These are phyloP conservation scores for Stygiomarasmius scandens DNA, from an alignment of 1,284 basidiomycete species.

Conservation along the genomic window DNA sequence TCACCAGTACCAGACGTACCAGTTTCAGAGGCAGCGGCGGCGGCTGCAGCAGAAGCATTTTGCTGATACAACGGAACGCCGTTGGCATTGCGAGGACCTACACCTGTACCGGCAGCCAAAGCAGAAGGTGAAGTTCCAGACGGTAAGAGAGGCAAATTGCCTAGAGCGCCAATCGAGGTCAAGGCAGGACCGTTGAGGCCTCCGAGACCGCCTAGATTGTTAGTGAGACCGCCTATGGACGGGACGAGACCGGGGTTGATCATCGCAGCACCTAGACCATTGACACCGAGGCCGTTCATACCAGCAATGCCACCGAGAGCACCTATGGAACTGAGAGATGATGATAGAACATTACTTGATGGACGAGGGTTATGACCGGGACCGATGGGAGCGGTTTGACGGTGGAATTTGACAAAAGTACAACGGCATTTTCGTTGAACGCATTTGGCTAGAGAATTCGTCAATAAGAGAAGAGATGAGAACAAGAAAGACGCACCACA, in stretches of 20 bases:
- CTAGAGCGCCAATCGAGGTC: background rate
- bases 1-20: background rate
- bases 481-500: conserved; percentile 59
- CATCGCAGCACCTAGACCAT: background rate
- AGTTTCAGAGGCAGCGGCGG: background rate
- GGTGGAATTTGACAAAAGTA: conserved; percentile 84
- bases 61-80: background rate
- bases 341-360: background rate
- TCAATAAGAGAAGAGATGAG: background rate
- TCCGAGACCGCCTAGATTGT: background rate
- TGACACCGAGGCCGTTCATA: background rate
- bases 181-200: background rate
- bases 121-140: background rate
- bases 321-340: background rate
- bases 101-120: background rate
- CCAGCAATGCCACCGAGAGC: background rate
- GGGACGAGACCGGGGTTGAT: background rate
- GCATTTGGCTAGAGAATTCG: conserved; percentile 74
- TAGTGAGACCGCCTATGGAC: background rate
- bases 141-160: background rate
- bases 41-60: background rate
- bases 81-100: background rate
- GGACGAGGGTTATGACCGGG: conserved; percentile 57
- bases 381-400: conserved; percentile 76
- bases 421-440: conserved; percentile 73